These are phyloP conservation scores for Suillus discolor DNA, from an alignment of 768 basidiomycete species.

Conservation along the genomic window DNA sequence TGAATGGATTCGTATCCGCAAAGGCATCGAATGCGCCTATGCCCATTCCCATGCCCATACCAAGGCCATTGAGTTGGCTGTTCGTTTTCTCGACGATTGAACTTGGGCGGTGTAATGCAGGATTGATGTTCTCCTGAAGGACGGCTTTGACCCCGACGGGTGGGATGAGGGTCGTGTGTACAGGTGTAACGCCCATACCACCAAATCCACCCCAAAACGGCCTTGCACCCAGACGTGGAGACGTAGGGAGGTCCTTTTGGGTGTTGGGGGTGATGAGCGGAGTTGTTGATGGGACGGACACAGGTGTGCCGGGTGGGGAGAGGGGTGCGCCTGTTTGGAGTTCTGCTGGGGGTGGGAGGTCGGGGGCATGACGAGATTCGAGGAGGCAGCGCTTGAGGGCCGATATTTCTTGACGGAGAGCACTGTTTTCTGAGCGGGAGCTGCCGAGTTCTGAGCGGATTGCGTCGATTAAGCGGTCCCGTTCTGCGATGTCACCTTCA, in stretches of 20 bases:
- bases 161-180: conserved; percentile 82
- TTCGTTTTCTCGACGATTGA: conserved; percentile 35
- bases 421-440: conserved; percentile 79
- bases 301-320: conserved; percentile 13
- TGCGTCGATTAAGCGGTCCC: conserved; percentile 87
- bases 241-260: conserved; percentile 74
- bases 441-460: conserved; percentile 83
- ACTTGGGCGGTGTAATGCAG: conserved; percentile 23
- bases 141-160: conserved; percentile 33
- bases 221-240: conserved; percentile 52
- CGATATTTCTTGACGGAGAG: conserved; percentile 75
- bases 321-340: conserved; percentile 29
- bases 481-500: conserved; percentile 90
- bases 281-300: conserved; percentile 12
- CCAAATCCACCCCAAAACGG: conserved; percentile 83
- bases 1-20: conserved; percentile 80
- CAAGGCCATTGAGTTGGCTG: conserved; percentile 32
- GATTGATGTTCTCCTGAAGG: conserved; percentile 29
- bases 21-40: conserved; percentile 71
- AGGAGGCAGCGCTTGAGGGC: conserved; percentile 76
- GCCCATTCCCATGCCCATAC: conserved; percentile 19
- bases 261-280: conserved; percentile 64
- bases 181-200: conserved; percentile 76
- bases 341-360: conserved; percentile 50
- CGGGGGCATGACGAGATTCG: conserved; percentile 56